Conservation (phyloP, 164 flowering plant species). For the Tetracentron sinense region DNA sequence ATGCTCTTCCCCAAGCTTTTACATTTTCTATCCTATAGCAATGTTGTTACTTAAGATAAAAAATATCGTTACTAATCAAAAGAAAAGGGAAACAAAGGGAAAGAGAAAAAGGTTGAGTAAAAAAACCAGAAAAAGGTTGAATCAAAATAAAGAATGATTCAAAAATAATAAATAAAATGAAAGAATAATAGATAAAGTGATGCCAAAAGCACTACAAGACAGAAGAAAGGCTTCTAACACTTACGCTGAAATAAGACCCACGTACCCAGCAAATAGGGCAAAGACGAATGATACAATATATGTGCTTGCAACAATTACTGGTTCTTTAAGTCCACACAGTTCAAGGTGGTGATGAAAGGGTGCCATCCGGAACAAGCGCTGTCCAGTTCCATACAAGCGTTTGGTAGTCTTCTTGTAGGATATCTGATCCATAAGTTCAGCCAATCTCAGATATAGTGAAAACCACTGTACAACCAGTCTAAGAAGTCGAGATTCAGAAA, state of each 20-base stretch:
- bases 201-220: no score
- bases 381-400: conserved; percentile 42
- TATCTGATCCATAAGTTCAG: conserved; percentile 31
- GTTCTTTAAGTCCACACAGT: conserved; percentile 60
- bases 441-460: conserved; percentile 2
- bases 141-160: no score
- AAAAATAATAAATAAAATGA: no score
- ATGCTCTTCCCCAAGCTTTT: no score
- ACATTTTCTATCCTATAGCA: no score
- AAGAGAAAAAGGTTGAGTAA: no score
- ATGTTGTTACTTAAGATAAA: no score
- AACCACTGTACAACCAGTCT: background rate
- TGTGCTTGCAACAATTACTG: conserved; percentile 57
- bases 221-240: background rate
- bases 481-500: background rate
- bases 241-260: conserved; percentile 78
- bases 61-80: no score
- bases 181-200: no score
- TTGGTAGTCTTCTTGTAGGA: conserved; percentile 48
- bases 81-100: no score
- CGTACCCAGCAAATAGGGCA: conserved; percentile 61
- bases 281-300: conserved; percentile 52
- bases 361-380: conserved; percentile 55
- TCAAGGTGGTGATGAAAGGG: conserved; percentile 77
- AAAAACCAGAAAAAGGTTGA: no score